Percentiles rank a stretch among this genome's conserved stretches.
These are phyloP conservation scores for Hymenoscyphus fraxineus DNA, from an alignment of 2,329 filamentous ascomycete species.

Conservation along the genomic window DNA sequence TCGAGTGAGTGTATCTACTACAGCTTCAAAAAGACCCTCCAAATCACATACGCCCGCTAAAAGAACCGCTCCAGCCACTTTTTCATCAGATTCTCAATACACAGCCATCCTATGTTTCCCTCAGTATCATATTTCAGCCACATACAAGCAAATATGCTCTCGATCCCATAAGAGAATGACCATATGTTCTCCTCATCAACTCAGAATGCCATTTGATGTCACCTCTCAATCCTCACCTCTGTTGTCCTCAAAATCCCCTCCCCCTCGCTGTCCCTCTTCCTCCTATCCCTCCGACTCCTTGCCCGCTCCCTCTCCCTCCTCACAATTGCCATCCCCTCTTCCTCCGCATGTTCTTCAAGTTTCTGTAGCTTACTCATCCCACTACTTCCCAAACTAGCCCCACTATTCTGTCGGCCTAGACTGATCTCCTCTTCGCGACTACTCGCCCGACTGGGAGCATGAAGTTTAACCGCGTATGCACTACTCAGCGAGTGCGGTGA, in stretches of 20 bases:
- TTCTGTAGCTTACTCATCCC: constrained; percentile 8
- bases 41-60: background rate
- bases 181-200: too few species aligned
- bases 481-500: too few species aligned
- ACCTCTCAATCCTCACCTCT: constrained; percentile 19
- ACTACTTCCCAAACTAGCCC: constrained; percentile 5
- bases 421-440: constrained; percentile 7
- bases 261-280: constrained; percentile 8
- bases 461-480: background rate
- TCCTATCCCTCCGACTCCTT: background rate
- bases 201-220: background rate
- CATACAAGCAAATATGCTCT: background rate
- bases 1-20: background rate
- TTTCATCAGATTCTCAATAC: background rate
- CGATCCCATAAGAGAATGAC: background rate
- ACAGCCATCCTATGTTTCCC: too few species aligned
- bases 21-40: background rate
- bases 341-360: background rate
- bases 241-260: constrained; percentile 22
- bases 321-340: constrained; percentile 3
- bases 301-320: constrained; percentile 15
- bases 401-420: constrained; percentile 8
- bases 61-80: background rate
- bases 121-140: background rate
- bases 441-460: background rate